Conservation (phyloP, 2,329 filamentous ascomycete genomes). For the Arachnomyces sp. region DNA sequence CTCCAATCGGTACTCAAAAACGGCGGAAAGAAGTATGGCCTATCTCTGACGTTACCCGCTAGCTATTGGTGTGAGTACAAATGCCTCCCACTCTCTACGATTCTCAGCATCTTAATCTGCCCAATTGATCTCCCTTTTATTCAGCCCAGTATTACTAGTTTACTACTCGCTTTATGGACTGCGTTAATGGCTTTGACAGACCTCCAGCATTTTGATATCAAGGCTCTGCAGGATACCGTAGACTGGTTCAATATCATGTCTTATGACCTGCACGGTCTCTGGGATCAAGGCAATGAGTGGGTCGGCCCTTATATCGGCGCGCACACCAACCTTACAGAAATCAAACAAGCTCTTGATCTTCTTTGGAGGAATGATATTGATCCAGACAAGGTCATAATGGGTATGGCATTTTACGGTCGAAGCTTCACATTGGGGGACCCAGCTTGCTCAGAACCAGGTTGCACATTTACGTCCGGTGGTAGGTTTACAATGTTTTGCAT, state of each 20-base stretch:
- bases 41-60: constrained; percentile 14
- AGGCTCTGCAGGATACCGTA: no score
- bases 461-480: no score
- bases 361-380: constrained; percentile 37
- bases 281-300: neutral
- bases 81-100: no score
- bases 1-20: constrained; percentile 9
- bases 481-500: no score
- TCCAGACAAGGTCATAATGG: constrained; percentile 38
- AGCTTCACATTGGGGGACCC: no score
- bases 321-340: constrained; percentile 39
- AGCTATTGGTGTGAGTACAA: constrained; percentile 22
- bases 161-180: constrained; percentile 12
- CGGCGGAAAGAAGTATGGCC: constrained; percentile 4
- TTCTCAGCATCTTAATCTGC: no score
- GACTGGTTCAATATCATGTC: constrained; percentile 8
- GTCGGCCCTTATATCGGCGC: no score
- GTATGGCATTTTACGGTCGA: constrained; percentile 40
- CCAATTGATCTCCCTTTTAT: constrained; percentile 25
- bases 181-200: no score
- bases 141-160: constrained; percentile 3
- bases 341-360: constrained; percentile 27
- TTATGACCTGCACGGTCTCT: constrained; percentile 5
- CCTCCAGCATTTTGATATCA: no score
- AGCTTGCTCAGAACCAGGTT: no score